Percentiles rank a stretch among this genome's conserved stretches.
phyloP scores from a whole-genome alignment of 108 stramenopile species.

The Cyclotella kingstonii region DNA sequence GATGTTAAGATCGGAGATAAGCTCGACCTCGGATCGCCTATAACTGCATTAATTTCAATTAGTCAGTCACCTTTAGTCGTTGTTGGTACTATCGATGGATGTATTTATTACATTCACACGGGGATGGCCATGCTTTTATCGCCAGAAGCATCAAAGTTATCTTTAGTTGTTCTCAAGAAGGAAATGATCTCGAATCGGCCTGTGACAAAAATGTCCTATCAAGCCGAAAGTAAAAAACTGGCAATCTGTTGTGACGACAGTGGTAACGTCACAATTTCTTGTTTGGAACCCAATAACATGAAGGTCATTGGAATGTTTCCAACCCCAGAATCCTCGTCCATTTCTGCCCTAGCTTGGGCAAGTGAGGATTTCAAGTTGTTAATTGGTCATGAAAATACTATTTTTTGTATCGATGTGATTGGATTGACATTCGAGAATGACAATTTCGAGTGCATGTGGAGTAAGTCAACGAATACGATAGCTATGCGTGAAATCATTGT shows the following conservation, averaged over 20 bases:
- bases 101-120: neutral
- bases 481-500: neutral
- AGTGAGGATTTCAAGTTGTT: constrained; percentile 2
- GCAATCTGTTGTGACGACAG: neutral
- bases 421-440: constrained; percentile 5
- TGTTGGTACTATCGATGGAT: neutral
- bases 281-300: constrained; percentile 10
- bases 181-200: neutral
- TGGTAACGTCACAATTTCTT: neutral
- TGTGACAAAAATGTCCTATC: neutral
- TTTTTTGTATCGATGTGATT: constrained; percentile 3
- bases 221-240: neutral
- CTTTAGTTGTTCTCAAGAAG: neutral
- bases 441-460: constrained; percentile 8
- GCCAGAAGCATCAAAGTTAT: too few species aligned
- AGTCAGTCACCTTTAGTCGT: constrained; percentile 1
- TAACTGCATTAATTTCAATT: constrained; percentile 2
- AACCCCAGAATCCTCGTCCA: neutral
- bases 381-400: neutral
- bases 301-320: neutral
- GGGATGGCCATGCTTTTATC: neutral
- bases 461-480: neutral
- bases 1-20: neutral
- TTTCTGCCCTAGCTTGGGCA: neutral
- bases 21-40: neutral